Evolutionary conservation across 176 grass and related monocot genomes (phyloP), one percentile per base, ranked within the genome.

Genomic region (Tillandsia leiboldiana): DNA sequence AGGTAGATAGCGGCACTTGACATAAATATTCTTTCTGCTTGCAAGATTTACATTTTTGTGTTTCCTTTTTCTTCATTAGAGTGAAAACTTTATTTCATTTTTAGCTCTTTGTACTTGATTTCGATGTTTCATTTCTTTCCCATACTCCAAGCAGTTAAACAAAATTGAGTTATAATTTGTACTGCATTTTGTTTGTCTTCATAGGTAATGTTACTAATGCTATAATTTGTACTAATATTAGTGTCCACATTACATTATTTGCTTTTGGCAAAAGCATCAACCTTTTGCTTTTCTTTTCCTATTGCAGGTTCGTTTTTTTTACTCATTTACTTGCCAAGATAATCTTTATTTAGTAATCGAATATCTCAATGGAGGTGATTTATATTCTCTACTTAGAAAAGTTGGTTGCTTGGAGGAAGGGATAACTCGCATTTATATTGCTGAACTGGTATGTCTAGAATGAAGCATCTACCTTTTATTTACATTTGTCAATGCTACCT

Each of bases 341-440:
- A 85, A 85, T 56, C 72, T 85, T 70, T 85, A 85, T 65, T 53
- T 85, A 48, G 82, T 76, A 3, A 85, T 85, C 77, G 82, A 85
- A 67, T 85, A 85, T 61, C 49, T 85, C 4, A 79, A 85, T 66
- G 82, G 82, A 61, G 82, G 82, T 58, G 82, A 85, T 80, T 71
- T 85, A 61, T 85, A 85, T 69, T 85, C 82, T 3, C 70, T 85
- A 12, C 71, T 85, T 51, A 73, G 76, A 75, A 79, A 62, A 54
- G 53, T 85, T 64, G 76, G 82, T 57, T 85, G 82, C 50, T 72
- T 84, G 64, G 82, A 84, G 28, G 82, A 84, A 73, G 75, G 75
- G 52, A 74, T 66, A 63, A 72, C 82, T 66, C 77, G 76, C 23
- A 75, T 75, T 50, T 84, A 84, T 52, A 20, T 80, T 58, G 82